Evolutionary conservation across 2,329 filamentous ascomycete species (phyloP).

Genomic region (Phialocephala subalpina): DNA sequence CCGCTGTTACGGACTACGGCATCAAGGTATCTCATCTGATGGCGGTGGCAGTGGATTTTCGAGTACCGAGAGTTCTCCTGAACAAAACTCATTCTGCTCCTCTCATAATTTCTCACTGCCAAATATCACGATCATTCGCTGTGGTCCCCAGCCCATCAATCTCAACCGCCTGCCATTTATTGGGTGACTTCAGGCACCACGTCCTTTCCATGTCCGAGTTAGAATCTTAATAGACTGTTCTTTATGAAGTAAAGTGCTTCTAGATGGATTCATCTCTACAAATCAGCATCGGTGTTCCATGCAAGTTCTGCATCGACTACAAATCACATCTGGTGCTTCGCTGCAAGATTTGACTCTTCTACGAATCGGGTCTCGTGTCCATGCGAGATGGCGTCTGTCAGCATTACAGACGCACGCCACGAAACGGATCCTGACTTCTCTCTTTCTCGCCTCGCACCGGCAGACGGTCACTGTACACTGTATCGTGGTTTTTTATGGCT

Average conservation of each 20-base stretch:
- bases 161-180: neutral
- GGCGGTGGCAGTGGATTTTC: conserved; percentile 7
- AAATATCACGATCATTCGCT: neutral
- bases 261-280: neutral
- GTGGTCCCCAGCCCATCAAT: neutral
- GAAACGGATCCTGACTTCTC: neutral
- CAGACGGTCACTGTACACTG: conserved; percentile 7
- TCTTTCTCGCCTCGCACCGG: neutral
- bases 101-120: conserved; percentile 1
- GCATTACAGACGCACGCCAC: conserved; percentile 16
- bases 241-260: neutral
- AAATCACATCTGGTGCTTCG: neutral
- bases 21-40: neutral
- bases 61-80: neutral
- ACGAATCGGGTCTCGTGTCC: conserved; percentile 10
- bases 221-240: neutral
- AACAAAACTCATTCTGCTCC: too few relatives aligned
- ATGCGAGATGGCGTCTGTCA: conserved; percentile 10
- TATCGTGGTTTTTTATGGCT: conserved; percentile 2
- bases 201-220: neutral
- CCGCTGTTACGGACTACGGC: neutral
- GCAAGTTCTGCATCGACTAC: neutral
- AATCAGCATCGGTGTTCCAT: neutral
- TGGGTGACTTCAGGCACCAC: neutral
- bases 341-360: conserved; percentile 3